phyloP scores from a whole-genome alignment of 768 basidiomycete species.

The Boletus sensibilis region DNA sequence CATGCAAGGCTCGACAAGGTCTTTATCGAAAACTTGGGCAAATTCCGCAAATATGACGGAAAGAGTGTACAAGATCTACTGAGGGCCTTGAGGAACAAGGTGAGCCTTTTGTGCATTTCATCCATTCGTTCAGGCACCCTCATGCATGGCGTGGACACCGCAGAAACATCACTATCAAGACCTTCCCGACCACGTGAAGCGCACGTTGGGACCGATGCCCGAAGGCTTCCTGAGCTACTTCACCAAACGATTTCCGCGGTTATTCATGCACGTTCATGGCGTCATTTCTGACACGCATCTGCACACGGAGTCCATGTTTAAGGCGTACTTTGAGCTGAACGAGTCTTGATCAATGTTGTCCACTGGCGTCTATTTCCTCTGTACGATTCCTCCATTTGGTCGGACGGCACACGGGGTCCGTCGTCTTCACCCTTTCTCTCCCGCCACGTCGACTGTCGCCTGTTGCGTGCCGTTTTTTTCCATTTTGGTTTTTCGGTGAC shows the following conservation, averaged over 20 bases:
- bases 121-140: background rate
- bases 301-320: slow-evolving; percentile 85
- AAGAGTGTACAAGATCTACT: slow-evolving; percentile 87
- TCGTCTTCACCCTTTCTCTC: background rate
- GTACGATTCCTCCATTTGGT: background rate
- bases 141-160: slow-evolving; percentile 8
- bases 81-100: slow-evolving; percentile 93
- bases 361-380: background rate
- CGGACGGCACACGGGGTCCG: background rate
- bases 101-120: slow-evolving; percentile 34
- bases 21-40: slow-evolving; percentile 93
- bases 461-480: background rate
- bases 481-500: background rate
- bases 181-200: slow-evolving; percentile 86
- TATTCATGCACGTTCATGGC: slow-evolving; percentile 91
- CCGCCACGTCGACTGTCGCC: background rate
- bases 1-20: slow-evolving; percentile 78
- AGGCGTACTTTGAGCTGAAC: slow-evolving; percentile 77
- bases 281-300: slow-evolving; percentile 75
- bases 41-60: slow-evolving; percentile 96
- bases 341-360: slow-evolving; percentile 36
- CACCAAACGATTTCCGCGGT: slow-evolving; percentile 84
- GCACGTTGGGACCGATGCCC: slow-evolving; percentile 86
- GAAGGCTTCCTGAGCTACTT: slow-evolving; percentile 92
- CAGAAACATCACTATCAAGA: slow-evolving; percentile 99